phyloP scores from a whole-genome alignment of 2,329 filamentous ascomycete species.

The Taxawa tesnikishii region DNA sequence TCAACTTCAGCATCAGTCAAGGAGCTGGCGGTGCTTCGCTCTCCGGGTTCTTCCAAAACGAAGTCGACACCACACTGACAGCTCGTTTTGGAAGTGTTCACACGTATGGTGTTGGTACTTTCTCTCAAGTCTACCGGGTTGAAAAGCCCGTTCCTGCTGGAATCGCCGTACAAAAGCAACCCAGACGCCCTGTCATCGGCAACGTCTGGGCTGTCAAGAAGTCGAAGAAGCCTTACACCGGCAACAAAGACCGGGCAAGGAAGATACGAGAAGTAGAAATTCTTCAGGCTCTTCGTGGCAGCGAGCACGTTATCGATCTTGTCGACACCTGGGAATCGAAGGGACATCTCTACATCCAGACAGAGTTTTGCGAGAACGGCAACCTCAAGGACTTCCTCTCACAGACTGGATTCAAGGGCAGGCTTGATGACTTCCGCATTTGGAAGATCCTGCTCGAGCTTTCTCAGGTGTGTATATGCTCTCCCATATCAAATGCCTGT shows the following conservation, averaged over 20 bases:
- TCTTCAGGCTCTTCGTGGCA: slow-evolving; percentile 61
- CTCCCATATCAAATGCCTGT: slow-evolving; percentile 9
- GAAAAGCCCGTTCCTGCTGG: slow-evolving; percentile 32
- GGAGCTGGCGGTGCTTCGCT: slow-evolving; percentile 35
- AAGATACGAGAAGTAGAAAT: slow-evolving; percentile 77
- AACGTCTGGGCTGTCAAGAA: slow-evolving; percentile 87
- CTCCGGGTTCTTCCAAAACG: slow-evolving; percentile 55
- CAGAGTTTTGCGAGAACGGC: slow-evolving; percentile 91
- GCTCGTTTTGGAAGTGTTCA: slow-evolving; percentile 72
- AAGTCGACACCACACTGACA: slow-evolving; percentile 63
- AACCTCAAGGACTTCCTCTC: slow-evolving; percentile 76
- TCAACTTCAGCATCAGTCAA: slow-evolving; percentile 43
- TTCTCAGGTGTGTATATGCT: slow-evolving; percentile 50
- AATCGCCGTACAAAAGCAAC: slow-evolving; percentile 16
- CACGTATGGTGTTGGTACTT: slow-evolving; percentile 75
- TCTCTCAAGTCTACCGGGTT: slow-evolving; percentile 84
- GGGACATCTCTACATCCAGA: slow-evolving; percentile 86
- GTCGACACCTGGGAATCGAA: slow-evolving; percentile 81
- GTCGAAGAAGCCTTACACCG: slow-evolving; percentile 66
- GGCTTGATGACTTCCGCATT: slow-evolving; percentile 92
- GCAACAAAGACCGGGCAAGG: slow-evolving; percentile 64
- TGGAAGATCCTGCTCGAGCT: slow-evolving; percentile 95
- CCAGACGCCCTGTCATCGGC: slow-evolving; percentile 13
- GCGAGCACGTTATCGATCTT: slow-evolving; percentile 76
- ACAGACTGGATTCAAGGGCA: slow-evolving; percentile 69